Base-by-base conservation (phyloP, 2,329 filamentous ascomycete genomes). In the Orbilia quercus region DNA sequence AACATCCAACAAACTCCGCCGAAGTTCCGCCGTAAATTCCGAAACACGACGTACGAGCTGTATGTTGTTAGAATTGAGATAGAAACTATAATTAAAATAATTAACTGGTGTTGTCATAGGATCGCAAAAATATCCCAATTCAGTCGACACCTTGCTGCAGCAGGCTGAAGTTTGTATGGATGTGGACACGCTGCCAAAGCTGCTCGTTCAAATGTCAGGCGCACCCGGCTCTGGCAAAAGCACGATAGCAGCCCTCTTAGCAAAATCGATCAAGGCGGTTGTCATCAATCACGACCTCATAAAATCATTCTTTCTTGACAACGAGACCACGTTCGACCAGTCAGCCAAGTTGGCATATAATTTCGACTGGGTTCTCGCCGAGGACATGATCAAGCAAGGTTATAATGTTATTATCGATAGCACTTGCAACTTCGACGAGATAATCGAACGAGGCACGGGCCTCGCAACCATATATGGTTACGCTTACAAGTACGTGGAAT, bases 151-250 rank as follows among this genome's bases (percentile, higher is more conserved):
- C n/a, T n/a, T n/a, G n/a, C n/a, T n/a, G n/a, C n/a, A n/a, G n/a
- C n/a, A n/a, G n/a, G n/a, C n/a, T n/a, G n/a, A n/a, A n/a, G n/a
- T n/a, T n/a, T n/a, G n/a, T n/a, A n/a, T n/a, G n/a, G n/a, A n/a
- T n/a, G n/a, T 31, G 28, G 28, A 31, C 14, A 7, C 36, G 14
- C 36, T 4, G 4, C 36, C 47, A 55, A 76, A 75, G 23, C 44
- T 78, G 7, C 51, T 79, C 42, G 77, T 79, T 50, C 80, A 81
- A 47, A 81, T 82, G 79, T 81, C 81, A 1, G 80, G 81, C 3
- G 80, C 80, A 4, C 81, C 81, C 1, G 81, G 81, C 7, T 80
- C 80, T 7, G 81, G 81, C 0, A 82, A 82, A 66, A 82, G 79
- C 75, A 81, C 80, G 0, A 58, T 80, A 12, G 79, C 80, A 1